These are phyloP conservation scores for Neurospora sp. DNA, from an alignment of 495 filamentous ascomycete species.

Conservation along the genomic window DNA sequence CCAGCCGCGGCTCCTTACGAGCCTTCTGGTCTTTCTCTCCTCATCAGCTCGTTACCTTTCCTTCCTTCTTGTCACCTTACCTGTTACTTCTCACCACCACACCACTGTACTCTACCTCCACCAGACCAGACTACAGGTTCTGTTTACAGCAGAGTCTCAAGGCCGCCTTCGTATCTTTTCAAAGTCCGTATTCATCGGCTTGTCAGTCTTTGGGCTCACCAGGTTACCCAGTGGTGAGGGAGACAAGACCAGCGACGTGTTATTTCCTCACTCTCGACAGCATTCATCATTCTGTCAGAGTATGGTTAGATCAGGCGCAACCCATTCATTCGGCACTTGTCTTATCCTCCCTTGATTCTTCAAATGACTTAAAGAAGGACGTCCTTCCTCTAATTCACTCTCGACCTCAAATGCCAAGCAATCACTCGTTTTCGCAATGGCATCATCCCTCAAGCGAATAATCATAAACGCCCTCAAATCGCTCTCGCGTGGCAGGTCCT, in stretches of 20 bases:
- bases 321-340: neutral
- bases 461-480: constrained; percentile 36
- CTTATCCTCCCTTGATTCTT: neutral
- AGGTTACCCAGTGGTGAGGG: neutral
- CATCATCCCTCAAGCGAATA: constrained; percentile 33
- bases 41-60: neutral
- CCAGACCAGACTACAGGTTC: neutral
- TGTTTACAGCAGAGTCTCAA: neutral
- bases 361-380: constrained; percentile 17
- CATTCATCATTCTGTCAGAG: neutral
- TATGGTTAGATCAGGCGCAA: neutral
- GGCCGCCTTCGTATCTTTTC: neutral
- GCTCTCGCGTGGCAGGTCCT: constrained; percentile 39
- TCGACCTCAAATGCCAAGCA: constrained; percentile 29
- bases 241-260: neutral
- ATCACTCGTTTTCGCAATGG: constrained; percentile 36
- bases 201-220: neutral
- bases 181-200: neutral
- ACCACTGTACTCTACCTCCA: neutral
- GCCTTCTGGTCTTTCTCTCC: neutral
- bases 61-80: neutral
- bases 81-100: neutral
- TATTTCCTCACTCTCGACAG: neutral
- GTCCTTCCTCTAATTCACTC: constrained; percentile 2
- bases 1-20: neutral